Percentiles rank a stretch among this genome's conserved stretches.
phyloP scores from a whole-genome alignment of 2,329 filamentous ascomycete genomes.

The Pestalotiopsis sp. region DNA sequence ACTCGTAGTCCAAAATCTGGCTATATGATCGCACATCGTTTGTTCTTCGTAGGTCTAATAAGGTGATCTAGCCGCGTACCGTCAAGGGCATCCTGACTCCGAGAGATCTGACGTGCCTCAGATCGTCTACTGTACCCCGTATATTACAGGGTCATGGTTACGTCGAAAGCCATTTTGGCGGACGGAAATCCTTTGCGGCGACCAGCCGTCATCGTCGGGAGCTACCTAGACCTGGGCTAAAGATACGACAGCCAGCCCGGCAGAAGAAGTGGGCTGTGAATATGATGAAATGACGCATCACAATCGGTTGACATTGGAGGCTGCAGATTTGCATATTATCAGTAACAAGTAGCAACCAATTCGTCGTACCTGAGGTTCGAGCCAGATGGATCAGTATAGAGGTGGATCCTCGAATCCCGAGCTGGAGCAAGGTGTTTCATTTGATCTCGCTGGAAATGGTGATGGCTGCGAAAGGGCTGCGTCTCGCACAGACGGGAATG shows the following conservation, averaged over 20 bases:
- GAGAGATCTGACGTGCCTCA: not conserved
- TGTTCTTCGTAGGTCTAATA: not conserved
- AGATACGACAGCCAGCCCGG: not conserved
- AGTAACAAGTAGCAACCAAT: not conserved
- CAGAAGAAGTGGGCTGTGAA: not conserved
- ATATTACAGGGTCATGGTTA: conserved; percentile 5
- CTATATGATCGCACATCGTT: not conserved
- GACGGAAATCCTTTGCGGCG: not conserved
- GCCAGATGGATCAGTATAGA: not conserved
- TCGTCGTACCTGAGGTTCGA: not conserved
- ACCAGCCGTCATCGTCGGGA: not conserved
- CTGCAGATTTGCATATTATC: too few relatives aligned
- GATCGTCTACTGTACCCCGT: not conserved
- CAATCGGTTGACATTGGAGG: not conserved
- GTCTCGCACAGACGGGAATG: conserved; percentile 6
- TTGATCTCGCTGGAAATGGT: conserved; percentile 4
- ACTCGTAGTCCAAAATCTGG: not conserved
- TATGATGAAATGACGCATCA: not conserved
- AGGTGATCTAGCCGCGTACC: not conserved
- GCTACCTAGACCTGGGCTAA: not conserved
- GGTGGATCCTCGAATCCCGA: not conserved
- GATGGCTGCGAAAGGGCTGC: not conserved
- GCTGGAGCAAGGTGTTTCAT: conserved; percentile 9
- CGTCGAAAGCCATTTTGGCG: not conserved
- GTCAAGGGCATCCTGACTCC: not conserved